Conservation (phyloP, 2,329 filamentous ascomycete genomes). For the Myriosclerotinia duriaeana region DNA sequence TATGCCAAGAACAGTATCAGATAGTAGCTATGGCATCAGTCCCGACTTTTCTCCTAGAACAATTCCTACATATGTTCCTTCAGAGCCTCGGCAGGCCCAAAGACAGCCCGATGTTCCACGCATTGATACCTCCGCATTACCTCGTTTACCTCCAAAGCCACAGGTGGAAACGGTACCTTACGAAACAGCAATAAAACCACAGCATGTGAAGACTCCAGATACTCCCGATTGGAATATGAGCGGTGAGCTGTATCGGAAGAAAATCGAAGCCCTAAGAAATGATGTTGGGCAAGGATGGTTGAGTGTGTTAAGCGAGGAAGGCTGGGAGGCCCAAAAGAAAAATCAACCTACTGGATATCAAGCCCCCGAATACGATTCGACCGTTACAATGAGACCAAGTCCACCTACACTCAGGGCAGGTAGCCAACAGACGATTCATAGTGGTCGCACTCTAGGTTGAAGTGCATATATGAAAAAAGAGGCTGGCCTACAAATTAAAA, state of each 20-base stretch:
- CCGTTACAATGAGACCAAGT: conserved; percentile 36
- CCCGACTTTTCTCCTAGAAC: conserved; percentile 38
- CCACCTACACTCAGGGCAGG: conserved; percentile 37
- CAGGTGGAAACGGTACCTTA: conserved; percentile 36
- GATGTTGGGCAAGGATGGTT: conserved; percentile 88
- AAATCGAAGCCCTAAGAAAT: conserved; percentile 80
- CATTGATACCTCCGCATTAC: conserved; percentile 36
- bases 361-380: conserved; percentile 36
- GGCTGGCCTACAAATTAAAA: not conserved
- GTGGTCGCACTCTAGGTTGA: conserved; percentile 41
- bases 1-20: conserved; percentile 26
- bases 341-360: conserved; percentile 33
- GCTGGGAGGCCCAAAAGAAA: conserved; percentile 50
- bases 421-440: conserved; percentile 41
- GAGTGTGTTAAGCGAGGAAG: conserved; percentile 78
- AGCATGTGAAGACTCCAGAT: conserved; percentile 30
- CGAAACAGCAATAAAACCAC: conserved; percentile 31
- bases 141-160: conserved; percentile 36
- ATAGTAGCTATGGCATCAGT: conserved; percentile 38
- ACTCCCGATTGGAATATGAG: conserved; percentile 62
- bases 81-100: conserved; percentile 35
- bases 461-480: conserved; percentile 8
- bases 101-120: conserved; percentile 34
- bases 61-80: conserved; percentile 36
- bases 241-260: conserved; percentile 80